phyloP scores from a whole-genome alignment of 805 yeast species.

The Starmerella kuoi region DNA sequence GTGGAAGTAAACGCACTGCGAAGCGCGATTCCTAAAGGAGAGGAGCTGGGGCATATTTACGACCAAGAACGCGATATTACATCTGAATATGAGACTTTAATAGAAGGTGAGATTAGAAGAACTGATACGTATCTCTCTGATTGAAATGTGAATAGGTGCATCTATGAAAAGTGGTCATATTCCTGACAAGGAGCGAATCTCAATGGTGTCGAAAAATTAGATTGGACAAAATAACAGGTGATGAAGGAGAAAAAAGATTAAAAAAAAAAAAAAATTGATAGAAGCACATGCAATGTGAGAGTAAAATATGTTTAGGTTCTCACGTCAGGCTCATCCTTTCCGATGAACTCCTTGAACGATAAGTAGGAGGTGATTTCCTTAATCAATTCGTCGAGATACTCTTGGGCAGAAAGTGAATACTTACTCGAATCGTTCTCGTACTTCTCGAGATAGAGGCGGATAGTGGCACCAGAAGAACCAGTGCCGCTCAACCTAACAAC shows the following conservation, averaged over 20 bases:
- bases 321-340: constrained; percentile 80
- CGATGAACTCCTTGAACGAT: constrained; percentile 58
- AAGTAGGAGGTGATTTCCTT: constrained; percentile 52
- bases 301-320: constrained; percentile 51
- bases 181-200: no score
- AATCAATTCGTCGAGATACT: constrained; percentile 54
- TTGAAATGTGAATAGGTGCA: no score
- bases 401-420: constrained; percentile 45
- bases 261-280: no score
- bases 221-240: no score
- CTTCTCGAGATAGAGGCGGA: constrained; percentile 80
- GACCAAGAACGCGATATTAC: neutral
- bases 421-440: constrained; percentile 48
- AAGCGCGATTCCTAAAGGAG: no score
- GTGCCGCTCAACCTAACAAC: constrained; percentile 91
- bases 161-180: no score
- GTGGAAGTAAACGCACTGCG: neutral
- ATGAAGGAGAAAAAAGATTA: no score
- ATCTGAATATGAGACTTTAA: neutral
- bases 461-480: constrained; percentile 96
- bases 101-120: neutral
- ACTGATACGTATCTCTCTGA: neutral
- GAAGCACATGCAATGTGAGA: no score
- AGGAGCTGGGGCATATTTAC: neutral
- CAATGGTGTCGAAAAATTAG: no score